Conservation (phyloP, 148 eudicot genomes). For the Pharnaceum exiguum region DNA sequence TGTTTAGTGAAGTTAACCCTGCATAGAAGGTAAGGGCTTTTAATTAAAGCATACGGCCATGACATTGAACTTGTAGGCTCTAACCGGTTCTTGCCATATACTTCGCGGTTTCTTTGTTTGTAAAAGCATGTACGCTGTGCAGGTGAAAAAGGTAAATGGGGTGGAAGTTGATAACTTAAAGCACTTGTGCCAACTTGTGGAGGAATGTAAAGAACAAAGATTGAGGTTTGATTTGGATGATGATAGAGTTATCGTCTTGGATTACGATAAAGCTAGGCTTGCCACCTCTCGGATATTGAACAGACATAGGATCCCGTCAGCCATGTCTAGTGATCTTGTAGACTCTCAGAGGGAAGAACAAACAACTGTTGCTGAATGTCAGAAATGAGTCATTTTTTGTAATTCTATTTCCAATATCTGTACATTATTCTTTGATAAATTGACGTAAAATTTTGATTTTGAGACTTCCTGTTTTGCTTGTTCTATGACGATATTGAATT, state of each 20-base stretch:
- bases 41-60: too few species aligned
- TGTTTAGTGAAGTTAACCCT: too few species aligned
- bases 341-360: conserved; percentile 23
- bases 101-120: neutral
- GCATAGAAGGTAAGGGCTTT: too few species aligned
- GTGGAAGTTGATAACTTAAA: conserved; percentile 67
- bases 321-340: conserved; percentile 60
- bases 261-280: conserved; percentile 60
- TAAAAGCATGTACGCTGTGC: conserved; percentile 18
- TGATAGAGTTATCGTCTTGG: conserved; percentile 73
- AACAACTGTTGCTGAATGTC: conserved; percentile 13
- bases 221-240: conserved; percentile 87
- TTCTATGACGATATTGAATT: too few species aligned
- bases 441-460: neutral
- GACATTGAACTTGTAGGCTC: neutral
- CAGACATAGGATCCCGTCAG: conserved; percentile 80
- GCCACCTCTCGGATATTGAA: conserved; percentile 79
- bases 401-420: too few species aligned
- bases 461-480: neutral
- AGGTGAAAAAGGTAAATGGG: conserved; percentile 87
- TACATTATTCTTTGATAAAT: too few species aligned
- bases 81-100: neutral
- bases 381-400: conserved; percentile 22
- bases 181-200: conserved; percentile 69
- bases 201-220: conserved; percentile 52